Evolutionary conservation across 2,329 filamentous ascomycete species (phyloP).

Genomic region (Diplodia scrobiculata): DNA sequence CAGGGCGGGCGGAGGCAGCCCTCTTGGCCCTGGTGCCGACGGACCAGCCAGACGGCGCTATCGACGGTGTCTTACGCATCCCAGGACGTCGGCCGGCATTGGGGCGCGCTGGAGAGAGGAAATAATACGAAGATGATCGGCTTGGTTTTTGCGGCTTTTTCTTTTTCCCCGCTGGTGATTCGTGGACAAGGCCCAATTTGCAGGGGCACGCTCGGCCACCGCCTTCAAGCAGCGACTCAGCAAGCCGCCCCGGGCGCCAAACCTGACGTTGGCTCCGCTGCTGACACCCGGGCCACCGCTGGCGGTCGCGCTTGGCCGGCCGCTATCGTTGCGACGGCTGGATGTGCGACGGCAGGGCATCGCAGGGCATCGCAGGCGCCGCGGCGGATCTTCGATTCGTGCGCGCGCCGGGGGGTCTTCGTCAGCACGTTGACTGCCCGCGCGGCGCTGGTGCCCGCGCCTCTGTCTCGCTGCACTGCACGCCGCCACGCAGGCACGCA

Average conservation of each 20-base stretch:
- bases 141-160: slow-evolving; percentile 29
- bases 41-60: slow-evolving; percentile 22
- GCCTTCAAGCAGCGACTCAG: slow-evolving; percentile 24
- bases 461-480: slow-evolving; percentile 6
- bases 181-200: slow-evolving; percentile 20
- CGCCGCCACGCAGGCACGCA: slow-evolving; percentile 27
- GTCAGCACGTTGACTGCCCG: slow-evolving; percentile 20
- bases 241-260: slow-evolving; percentile 24
- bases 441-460: background rate
- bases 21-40: slow-evolving; percentile 12
- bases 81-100: slow-evolving; percentile 23
- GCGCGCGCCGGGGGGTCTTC: slow-evolving; percentile 12
- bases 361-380: slow-evolving; percentile 6
- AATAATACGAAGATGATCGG: slow-evolving; percentile 28
- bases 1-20: slow-evolving; percentile 13
- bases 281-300: slow-evolving; percentile 20
- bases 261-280: slow-evolving; percentile 27
- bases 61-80: slow-evolving; percentile 26
- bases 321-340: slow-evolving; percentile 26
- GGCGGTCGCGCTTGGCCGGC: slow-evolving; percentile 9
- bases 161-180: slow-evolving; percentile 29
- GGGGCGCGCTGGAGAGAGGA: slow-evolving; percentile 15
- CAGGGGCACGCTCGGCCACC: slow-evolving; percentile 25
- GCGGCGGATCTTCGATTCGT: slow-evolving; percentile 29
- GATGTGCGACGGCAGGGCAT: slow-evolving; percentile 18